Percentiles rank a stretch among this genome's conserved stretches.
These are phyloP conservation scores for Solanum megistacrolobum DNA, from an alignment of 257 asterid species.

Conservation along the genomic window DNA sequence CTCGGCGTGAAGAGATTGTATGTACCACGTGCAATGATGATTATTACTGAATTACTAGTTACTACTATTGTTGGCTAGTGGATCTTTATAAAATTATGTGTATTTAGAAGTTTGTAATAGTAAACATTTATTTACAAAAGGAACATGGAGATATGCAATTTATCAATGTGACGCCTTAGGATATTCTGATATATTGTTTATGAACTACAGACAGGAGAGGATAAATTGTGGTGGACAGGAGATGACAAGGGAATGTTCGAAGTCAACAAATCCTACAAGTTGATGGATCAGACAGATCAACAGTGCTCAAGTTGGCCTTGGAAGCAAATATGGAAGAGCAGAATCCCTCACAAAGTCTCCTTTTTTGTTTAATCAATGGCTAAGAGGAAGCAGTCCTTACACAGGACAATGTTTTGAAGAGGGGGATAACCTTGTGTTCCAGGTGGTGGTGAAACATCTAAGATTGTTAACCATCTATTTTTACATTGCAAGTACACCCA, in stretches of 20 bases:
- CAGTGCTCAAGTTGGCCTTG: not conserved
- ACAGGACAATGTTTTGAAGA: not conserved
- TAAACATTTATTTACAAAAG: not conserved
- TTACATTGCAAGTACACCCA: not conserved
- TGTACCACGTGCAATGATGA: not conserved
- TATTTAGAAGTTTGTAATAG: not conserved
- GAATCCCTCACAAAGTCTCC: not conserved
- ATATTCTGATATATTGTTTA: not conserved
- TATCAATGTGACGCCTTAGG: not conserved
- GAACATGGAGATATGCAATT: not conserved
- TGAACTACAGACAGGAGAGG: not conserved
- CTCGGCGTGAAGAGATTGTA: not conserved
- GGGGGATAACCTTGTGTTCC: not conserved
- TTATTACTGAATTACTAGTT: not conserved
- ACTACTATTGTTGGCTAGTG: not conserved
- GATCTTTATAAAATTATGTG: not conserved
- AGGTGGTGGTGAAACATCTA: not conserved
- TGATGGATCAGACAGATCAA: not conserved
- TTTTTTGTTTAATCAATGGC: not conserved
- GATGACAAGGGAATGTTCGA: not conserved
- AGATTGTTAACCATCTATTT: not conserved
- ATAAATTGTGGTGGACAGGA: not conserved
- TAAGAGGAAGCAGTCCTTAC: not conserved
- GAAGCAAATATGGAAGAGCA: not conserved
- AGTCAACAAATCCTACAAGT: not conserved